Conservation (phyloP, 2,329 filamentous ascomycete species). For the Domatiomyces catenatus region DNA sequence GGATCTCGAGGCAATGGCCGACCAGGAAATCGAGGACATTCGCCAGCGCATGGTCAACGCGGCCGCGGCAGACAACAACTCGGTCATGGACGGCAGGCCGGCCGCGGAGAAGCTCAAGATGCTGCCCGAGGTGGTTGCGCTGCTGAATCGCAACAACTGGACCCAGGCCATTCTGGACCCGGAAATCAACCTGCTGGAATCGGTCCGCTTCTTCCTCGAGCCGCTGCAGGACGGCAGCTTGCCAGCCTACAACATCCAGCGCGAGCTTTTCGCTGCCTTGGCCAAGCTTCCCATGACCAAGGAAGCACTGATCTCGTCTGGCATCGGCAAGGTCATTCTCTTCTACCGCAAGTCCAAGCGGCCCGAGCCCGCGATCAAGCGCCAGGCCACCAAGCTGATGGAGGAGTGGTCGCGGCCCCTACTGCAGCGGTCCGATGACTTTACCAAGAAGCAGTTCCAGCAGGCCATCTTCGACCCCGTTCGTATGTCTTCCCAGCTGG, state of each 20-base stretch:
- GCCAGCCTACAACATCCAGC: conserved; percentile 93
- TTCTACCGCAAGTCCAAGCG: conserved; percentile 96
- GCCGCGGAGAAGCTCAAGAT: conserved; percentile 89
- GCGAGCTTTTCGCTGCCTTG: conserved; percentile 74
- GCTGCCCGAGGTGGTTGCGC: conserved; percentile 71
- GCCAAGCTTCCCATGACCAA: conserved; percentile 75
- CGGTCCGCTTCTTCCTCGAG: conserved; percentile 93
- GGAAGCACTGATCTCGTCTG: conserved; percentile 74
- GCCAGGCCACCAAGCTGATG: conserved; percentile 79
- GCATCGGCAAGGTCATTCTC: conserved; percentile 87
- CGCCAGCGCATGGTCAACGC: conserved; percentile 82
- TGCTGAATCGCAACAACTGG: conserved; percentile 73
- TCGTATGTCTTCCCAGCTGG: conserved; percentile 11
- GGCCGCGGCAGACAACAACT: conserved; percentile 70
- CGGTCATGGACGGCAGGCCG: conserved; percentile 62
- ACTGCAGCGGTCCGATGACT: conserved; percentile 83
- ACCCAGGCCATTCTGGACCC: conserved; percentile 79
- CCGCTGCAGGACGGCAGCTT: conserved; percentile 86
- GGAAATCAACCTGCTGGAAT: conserved; percentile 86
- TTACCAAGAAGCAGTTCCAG: conserved; percentile 60
- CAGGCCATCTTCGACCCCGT: conserved; percentile 45
- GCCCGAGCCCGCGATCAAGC: conserved; percentile 75
- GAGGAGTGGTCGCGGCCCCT: conserved; percentile 94
- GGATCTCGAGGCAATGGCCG: conserved; percentile 81
- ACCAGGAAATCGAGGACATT: conserved; percentile 76